Conservation (phyloP, 1,284 basidiomycete genomes). For the Cerioporus squamosus region DNA sequence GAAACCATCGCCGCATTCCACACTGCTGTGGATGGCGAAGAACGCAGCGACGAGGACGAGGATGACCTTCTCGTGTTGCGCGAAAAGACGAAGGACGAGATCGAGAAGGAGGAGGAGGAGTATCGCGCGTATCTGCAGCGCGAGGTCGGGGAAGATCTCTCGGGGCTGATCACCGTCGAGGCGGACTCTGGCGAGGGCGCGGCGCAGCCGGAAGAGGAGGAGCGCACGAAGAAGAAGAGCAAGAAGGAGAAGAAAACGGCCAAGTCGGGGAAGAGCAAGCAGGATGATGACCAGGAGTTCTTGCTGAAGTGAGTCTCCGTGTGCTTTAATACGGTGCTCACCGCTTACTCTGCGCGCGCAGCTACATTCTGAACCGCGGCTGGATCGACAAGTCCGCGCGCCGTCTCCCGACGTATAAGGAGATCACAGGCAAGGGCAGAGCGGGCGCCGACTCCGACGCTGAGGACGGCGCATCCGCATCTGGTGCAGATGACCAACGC, state of each 20-base stretch:
- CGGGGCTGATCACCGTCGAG: constrained; percentile 57
- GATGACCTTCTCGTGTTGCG: constrained; percentile 43
- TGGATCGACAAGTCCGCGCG: constrained; percentile 67
- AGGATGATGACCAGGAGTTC: constrained; percentile 82
- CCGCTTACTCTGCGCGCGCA: constrained; percentile 36
- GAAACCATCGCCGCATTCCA: constrained; percentile 89
- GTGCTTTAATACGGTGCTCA: not conserved
- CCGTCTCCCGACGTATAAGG: constrained; percentile 83
- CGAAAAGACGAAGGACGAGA: constrained; percentile 78
- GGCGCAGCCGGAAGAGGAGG: constrained; percentile 37
- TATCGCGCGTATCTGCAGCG: constrained; percentile 82
- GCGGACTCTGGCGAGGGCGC: constrained; percentile 26
- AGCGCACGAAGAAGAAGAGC: constrained; percentile 33
- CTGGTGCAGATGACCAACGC: constrained; percentile 25
- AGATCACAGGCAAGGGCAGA: constrained; percentile 45
- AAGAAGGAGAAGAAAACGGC: constrained; percentile 30
- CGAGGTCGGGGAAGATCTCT: constrained; percentile 82
- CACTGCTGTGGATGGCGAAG: constrained; percentile 46
- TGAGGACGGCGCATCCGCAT: constrained; percentile 5
- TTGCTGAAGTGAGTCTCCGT: constrained; percentile 76
- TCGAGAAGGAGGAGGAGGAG: constrained; percentile 76
- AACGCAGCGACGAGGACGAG: constrained; percentile 31
- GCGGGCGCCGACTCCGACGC: constrained; percentile 18
- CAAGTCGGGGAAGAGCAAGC: constrained; percentile 46
- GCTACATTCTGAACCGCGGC: constrained; percentile 93